Evolutionary conservation across 306 rosid species (phyloP).

Genomic region (Lagenaria siceraria): DNA sequence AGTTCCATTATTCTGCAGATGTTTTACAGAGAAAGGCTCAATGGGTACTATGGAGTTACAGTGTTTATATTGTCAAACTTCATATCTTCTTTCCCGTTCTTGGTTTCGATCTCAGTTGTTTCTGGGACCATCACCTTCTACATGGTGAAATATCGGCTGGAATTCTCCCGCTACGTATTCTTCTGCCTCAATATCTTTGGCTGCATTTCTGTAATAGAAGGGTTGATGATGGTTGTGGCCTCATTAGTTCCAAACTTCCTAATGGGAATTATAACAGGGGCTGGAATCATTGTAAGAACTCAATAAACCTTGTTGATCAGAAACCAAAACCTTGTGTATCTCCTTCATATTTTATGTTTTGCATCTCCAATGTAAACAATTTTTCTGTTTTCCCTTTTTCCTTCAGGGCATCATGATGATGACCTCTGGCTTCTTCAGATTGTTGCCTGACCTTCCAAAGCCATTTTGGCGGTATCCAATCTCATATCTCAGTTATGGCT

Average conservation of each 20-base stretch:
- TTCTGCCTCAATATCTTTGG: constrained; percentile 58
- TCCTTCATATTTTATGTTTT: neutral
- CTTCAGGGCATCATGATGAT: constrained; percentile 91
- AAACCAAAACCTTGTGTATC: neutral
- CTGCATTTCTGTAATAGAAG: constrained; percentile 76
- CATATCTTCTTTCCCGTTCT: constrained; percentile 85
- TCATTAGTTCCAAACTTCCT: constrained; percentile 94
- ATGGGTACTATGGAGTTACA: constrained; percentile 84
- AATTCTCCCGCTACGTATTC: constrained; percentile 42
- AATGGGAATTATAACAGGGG: constrained; percentile 91
- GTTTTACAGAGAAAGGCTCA: constrained; percentile 68
- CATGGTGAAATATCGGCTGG: constrained; percentile 76
- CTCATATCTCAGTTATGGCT: constrained; percentile 70
- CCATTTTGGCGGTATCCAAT: constrained; percentile 89
- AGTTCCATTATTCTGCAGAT: constrained; percentile 35
- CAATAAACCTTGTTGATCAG: neutral
- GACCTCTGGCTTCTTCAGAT: constrained; percentile 79
- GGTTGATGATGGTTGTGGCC: constrained; percentile 99
- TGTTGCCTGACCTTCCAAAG: constrained; percentile 70
- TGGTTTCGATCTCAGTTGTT: constrained; percentile 51
- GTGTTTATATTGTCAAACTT: constrained; percentile 72
- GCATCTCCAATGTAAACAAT: neutral
- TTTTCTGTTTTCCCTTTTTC: constrained; percentile 13
- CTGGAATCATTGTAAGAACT: constrained; percentile 81
- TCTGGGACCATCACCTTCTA: constrained; percentile 60